Evolutionary conservation across 176 grass and related monocot species (phyloP).

Genomic region (Eragrostis nindensis): DNA sequence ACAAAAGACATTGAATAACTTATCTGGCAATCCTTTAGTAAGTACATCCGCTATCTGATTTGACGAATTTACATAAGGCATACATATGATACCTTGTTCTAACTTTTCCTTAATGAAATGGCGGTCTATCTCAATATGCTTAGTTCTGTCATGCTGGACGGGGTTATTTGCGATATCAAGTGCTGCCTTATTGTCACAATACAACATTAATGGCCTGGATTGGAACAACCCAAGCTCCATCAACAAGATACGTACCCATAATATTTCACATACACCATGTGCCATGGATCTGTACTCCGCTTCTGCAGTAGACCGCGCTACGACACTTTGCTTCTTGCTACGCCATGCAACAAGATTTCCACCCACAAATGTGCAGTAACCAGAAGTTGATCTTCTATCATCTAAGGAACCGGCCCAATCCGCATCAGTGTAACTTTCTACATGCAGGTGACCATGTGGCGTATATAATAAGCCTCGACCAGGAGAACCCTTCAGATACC

Average conservation of each 20-base stretch:
- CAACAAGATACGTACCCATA: background rate
- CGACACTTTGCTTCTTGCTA: background rate
- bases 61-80: background rate
- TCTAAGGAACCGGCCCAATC: too few relatives aligned
- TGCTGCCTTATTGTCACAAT: background rate
- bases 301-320: background rate
- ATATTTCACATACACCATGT: background rate
- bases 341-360: background rate
- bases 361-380: background rate
- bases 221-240: background rate
- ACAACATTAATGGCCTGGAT: background rate
- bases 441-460: background rate
- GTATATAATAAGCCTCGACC: background rate
- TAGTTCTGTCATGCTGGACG: background rate
- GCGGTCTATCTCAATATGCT: too few relatives aligned
- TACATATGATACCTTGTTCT: background rate
- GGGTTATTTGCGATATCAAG: background rate
- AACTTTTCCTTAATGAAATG: constrained; percentile 8
- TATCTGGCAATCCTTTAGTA: background rate
- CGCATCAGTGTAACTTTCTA: background rate
- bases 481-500: background rate
- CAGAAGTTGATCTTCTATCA: background rate
- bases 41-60: background rate
- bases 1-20: background rate
- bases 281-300: background rate